Evolutionary conservation across 805 yeast genomes (phyloP), one percentile per base, ranked within the genome.

Genomic region (Saccharomycopsis olivae): DNA sequence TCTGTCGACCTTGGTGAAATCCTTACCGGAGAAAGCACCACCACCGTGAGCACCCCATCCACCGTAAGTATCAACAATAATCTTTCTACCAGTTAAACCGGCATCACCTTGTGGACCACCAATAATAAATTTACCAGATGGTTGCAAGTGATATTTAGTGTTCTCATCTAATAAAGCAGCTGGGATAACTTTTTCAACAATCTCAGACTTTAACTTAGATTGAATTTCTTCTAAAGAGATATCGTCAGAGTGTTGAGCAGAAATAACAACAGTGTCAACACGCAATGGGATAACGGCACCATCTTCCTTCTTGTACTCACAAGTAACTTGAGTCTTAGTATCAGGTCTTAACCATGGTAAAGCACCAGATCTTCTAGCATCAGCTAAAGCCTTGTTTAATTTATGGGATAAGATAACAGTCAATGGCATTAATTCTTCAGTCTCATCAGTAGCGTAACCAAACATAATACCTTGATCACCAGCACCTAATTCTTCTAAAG

Each of bases 41-140:
- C 98, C 98, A 71, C 98, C 98, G 75, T 92, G 98, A 60, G 98
- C 97, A 69, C 98, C 96, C 94, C 98, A 94, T 60, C 98, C 98
- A 73, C 98, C 98, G 72, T 92, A 92, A 51, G 98, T 94, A 69
- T 92, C 98, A 62, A 92, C 98, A 59, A 92, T 92, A 67, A 92
- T 92, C 75, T 92, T 92, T 74, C 98, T 86, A 67, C 98, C 98
- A 54, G 98, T 92, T 62, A 92, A 73, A 75, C 98, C 98, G 53
- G 98, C 98, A 65, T 92, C 98, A 78, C 98, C 98, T 71, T 92
- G 98, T 55, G 98, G 98, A 66, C 98, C 98, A 72, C 98, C 98
- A 62, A 92, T 92, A 58, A 92, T 96, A 78, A 92, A 92, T 70
- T 97, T 83, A 56, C 98, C 98, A 50, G 97, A 87, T 57, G 98